Evolutionary conservation across 2,329 filamentous ascomycete species (phyloP), one percentile per base, ranked within the genome.

Genomic region (Aphanoascus verrucosus): DNA sequence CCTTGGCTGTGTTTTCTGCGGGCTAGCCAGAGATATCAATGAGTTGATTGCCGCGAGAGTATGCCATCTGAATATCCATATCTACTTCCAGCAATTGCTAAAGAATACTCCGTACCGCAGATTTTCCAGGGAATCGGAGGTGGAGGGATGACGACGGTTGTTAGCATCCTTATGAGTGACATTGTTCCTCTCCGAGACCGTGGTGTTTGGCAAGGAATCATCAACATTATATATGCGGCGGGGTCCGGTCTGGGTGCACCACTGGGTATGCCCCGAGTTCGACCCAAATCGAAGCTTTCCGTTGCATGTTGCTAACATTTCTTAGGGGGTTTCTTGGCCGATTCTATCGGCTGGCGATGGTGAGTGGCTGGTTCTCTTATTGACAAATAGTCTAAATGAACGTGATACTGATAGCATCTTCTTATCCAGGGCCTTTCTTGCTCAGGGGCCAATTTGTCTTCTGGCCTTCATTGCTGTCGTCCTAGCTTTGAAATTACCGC

Each of bases 331-430:
- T 65, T 86, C 5, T 66, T 89, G n/a, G 80, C 84, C 0, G 85
- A 89, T 65, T 79, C 75, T 3, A 76, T 89, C 49, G 84, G 85
- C 34, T 89, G 86, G 86, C 74, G 86, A 59, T 88, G 84, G 82
- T 81, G 69, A 72, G 52, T 53, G 52, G 49, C 56, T 40, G n/a
- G 53, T 42, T 51, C 31, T 43, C 45, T 49, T 17, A 20, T 1
- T 35, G 9, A 1, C 6, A 9, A 9, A 28, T 7, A 7, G 23
- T 28, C 7, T 28, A 20, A 47, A 14, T 14, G 12, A 49, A 7
- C 46, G 23, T 11, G 32, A 53, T 34, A 49, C 58, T 62, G 40
- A 65, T 49, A 20, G 11, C 15, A 53, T 55, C 55, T 58, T 6
- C 31, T 48, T 34, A 14, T 37, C 41, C 19, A 82, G 79, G 83